phyloP scores from a whole-genome alignment of 31 red algal genomes.

The Bonnemaisonia californica region DNA sequence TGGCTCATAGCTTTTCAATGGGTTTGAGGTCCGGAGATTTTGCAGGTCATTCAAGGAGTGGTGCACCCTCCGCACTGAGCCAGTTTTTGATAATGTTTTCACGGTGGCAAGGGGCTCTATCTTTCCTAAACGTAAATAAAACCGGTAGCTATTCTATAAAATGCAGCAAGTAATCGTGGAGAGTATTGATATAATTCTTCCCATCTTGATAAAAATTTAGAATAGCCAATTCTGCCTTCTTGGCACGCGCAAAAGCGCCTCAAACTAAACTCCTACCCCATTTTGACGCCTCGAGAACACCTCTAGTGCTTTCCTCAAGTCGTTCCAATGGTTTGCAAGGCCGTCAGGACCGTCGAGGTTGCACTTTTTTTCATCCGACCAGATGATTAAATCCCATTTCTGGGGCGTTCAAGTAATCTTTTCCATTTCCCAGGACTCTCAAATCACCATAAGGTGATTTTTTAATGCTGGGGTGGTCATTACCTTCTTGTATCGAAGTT shows the following conservation, averaged over 20 bases:
- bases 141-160: background rate
- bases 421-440: background rate
- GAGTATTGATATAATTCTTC: background rate
- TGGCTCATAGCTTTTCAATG: background rate
- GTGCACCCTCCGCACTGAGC: background rate
- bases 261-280: background rate
- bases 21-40: background rate
- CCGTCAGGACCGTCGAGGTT: constrained; percentile 13
- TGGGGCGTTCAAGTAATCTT: background rate
- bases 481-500: background rate
- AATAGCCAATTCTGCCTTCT: background rate
- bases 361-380: constrained; percentile 1
- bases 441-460: background rate
- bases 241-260: background rate
- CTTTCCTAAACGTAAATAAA: background rate
- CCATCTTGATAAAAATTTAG: background rate
- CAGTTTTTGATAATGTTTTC: background rate
- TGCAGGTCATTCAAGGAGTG: no score
- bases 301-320: background rate
- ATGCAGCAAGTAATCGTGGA: background rate
- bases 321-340: background rate
- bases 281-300: background rate
- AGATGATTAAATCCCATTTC: no score
- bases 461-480: background rate
- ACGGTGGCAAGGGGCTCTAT: constrained; percentile 6